Evolutionary conservation across 495 filamentous ascomycete species (phyloP).

Genomic region (Talaromyces ruber): DNA sequence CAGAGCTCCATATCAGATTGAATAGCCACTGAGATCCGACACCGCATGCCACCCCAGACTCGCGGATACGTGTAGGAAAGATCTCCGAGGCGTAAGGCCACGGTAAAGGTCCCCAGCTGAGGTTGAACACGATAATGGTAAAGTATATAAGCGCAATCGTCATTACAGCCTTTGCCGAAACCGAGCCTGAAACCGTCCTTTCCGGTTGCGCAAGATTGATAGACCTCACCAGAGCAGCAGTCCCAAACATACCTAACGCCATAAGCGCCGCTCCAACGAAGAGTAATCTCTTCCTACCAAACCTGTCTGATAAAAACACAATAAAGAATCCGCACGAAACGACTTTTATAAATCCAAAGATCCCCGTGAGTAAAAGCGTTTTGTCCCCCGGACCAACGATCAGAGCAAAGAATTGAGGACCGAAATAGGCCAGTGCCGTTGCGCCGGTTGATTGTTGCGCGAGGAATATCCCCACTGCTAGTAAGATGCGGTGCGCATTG

Average conservation of each 20-base stretch:
- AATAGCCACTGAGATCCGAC: constrained; percentile 45
- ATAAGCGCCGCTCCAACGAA: constrained; percentile 40
- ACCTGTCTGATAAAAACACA: constrained; percentile 46
- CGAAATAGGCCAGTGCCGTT: constrained; percentile 44
- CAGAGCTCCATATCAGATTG: constrained; percentile 44
- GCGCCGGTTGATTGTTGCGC: constrained; percentile 46
- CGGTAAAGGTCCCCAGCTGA: constrained; percentile 30
- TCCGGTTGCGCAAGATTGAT: constrained; percentile 14
- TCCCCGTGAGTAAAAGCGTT: constrained; percentile 36
- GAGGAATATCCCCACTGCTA: constrained; percentile 33
- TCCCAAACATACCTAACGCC: constrained; percentile 46
- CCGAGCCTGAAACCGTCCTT: constrained; percentile 16
- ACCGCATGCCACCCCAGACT: constrained; percentile 37
- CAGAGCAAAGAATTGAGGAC: constrained; percentile 47
- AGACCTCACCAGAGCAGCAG: constrained; percentile 46
- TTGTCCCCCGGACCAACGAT: constrained; percentile 34
- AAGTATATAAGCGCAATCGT: constrained; percentile 44
- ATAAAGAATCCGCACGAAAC: constrained; percentile 39
- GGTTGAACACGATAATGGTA: constrained; percentile 35
- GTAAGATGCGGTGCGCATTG: constrained; percentile 31
- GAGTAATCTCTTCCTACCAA: constrained; percentile 45
- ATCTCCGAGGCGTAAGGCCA: constrained; percentile 36
- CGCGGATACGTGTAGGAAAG: constrained; percentile 41
- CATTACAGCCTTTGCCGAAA: constrained; percentile 27
- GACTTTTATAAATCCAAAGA: constrained; percentile 45